Percentiles rank a stretch among this genome's conserved stretches.
These are phyloP conservation scores for Thraustochytrium sp. DNA, from an alignment of 352 stramenopile genomes.

Conservation along the genomic window DNA sequence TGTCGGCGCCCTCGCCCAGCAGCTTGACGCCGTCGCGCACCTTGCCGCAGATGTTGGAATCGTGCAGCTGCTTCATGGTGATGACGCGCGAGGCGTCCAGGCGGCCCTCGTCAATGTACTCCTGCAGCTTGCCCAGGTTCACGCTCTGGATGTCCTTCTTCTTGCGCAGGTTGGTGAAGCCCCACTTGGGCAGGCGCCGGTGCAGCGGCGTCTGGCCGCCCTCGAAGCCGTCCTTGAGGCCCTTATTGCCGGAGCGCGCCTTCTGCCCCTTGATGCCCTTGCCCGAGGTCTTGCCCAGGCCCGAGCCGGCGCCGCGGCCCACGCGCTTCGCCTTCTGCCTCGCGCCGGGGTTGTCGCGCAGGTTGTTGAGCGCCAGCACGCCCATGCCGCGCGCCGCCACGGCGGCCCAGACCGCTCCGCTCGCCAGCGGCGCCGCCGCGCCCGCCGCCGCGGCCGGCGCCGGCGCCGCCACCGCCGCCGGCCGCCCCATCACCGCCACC, in stretches of 20 bases:
- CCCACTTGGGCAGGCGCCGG: conserved; percentile 91
- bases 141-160: conserved; percentile 71
- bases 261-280: conserved; percentile 96
- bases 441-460: too few relatives aligned
- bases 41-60: conserved; percentile 73
- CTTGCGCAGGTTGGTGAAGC: conserved; percentile 84
- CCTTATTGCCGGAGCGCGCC: conserved; percentile 66
- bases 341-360: conserved; percentile 73
- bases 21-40: conserved; percentile 94
- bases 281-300: conserved; percentile 88
- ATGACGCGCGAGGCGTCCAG: conserved; percentile 79
- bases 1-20: conserved; percentile 66
- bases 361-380: conserved; percentile 62
- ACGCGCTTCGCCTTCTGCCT: conserved; percentile 80
- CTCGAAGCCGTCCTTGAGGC: conserved; percentile 75
- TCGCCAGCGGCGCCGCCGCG: not conserved
- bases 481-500: too few relatives aligned
- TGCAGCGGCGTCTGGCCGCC: conserved; percentile 96
- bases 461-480: too few relatives aligned
- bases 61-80: conserved; percentile 83
- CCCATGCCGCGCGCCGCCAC: not conserved
- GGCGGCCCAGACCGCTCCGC: not conserved
- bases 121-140: conserved; percentile 86
- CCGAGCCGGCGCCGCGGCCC: conserved; percentile 81
- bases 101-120: conserved; percentile 93